Evolutionary conservation across 805 yeast genomes (phyloP), one percentile per base, ranked within the genome.

Genomic region (Kazachstania bromeliacearum): DNA sequence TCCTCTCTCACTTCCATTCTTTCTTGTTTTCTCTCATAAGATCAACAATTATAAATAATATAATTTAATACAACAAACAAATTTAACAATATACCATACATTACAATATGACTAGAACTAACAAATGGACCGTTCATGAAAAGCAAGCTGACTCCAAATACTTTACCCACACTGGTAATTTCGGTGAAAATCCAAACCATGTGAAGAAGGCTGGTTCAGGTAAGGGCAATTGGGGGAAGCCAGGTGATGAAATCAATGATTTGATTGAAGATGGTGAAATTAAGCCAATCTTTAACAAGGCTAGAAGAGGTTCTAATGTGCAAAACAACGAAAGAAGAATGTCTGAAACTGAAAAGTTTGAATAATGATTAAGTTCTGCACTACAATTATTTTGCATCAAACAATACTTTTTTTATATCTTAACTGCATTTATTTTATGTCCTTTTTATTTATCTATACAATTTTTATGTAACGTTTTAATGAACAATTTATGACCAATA

Each of bases 201-300:
- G 73, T 81, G 38, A 85, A 85, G 72, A 85, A 83, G 57, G 70
- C 71, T 40, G 96, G 96, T 34, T 80, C 79, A 23, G 96, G 96
- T 32, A 77, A 75, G 49, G 79, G 78, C 46, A 85, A 85, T 53
- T 85, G 95, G 95, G 96, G 96, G 30, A 64, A 67, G 41, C 70
- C 76, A 7, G 89, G 87, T 21, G 94, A 83, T 48, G 95, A 85
- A 50, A 55, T 79, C 35, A 73, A 74, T 32, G 83, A 76, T 43
- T 56, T 82, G 42, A 68, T 73, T 40, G 74, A 71, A 36, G 62
- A 68, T 14, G 83, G 79, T 33, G 78, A 74, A 43, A 65, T 75
- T 43, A 65, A 68, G 4, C 66, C 67, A 4, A 60, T 70, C 13
- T 61, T 65, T 50, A 63, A 63, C 36, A 67, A 66, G 47, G 56